Conservation (phyloP, 1,284 basidiomycete species). For the Phaffia rhodozyma region DNA sequence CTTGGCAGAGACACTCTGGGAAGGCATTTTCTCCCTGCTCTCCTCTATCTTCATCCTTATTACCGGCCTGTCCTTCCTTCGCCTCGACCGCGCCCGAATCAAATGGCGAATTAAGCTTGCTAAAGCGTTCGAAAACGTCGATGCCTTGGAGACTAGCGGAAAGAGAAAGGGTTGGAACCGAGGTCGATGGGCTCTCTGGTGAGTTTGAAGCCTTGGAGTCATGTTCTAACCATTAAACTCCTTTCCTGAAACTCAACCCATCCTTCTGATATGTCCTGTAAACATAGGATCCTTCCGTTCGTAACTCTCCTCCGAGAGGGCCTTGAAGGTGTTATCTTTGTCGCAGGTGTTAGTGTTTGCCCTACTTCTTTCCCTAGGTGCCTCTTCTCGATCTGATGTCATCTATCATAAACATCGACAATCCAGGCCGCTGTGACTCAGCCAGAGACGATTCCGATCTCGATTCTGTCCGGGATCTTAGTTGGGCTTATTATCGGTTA, state of each 20-base stretch:
- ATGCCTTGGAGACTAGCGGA: slow-evolving; percentile 13
- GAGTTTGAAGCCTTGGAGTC: slow-evolving; percentile 18
- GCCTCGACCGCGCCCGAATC: slow-evolving; percentile 61
- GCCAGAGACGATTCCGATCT: neutral
- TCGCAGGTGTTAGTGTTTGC: slow-evolving; percentile 50
- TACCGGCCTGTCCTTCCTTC: slow-evolving; percentile 63
- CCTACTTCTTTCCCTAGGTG: too few relatives aligned
- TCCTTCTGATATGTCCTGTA: neutral
- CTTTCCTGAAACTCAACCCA: slow-evolving; percentile 38
- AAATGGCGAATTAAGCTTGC: slow-evolving; percentile 79
- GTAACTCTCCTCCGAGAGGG: slow-evolving; percentile 83
- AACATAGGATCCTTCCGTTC: slow-evolving; percentile 58
- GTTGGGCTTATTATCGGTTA: too few relatives aligned
- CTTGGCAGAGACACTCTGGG: slow-evolving; percentile 47
- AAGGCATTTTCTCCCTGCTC: slow-evolving; percentile 63
- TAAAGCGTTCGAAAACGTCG: slow-evolving; percentile 49
- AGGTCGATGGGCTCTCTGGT: slow-evolving; percentile 18
- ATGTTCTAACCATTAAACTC: slow-evolving; percentile 37
- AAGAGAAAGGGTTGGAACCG: slow-evolving; percentile 18
- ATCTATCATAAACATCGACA: too few relatives aligned
- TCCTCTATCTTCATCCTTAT: slow-evolving; percentile 47
- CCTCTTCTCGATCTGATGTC: too few relatives aligned
- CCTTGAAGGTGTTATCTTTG: slow-evolving; percentile 78
- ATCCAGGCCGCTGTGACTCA: too few relatives aligned
- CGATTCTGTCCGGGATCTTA: too few relatives aligned